Evolutionary conservation across 768 basidiomycete genomes (phyloP).

Genomic region (Hydnomerulius pinastri): DNA sequence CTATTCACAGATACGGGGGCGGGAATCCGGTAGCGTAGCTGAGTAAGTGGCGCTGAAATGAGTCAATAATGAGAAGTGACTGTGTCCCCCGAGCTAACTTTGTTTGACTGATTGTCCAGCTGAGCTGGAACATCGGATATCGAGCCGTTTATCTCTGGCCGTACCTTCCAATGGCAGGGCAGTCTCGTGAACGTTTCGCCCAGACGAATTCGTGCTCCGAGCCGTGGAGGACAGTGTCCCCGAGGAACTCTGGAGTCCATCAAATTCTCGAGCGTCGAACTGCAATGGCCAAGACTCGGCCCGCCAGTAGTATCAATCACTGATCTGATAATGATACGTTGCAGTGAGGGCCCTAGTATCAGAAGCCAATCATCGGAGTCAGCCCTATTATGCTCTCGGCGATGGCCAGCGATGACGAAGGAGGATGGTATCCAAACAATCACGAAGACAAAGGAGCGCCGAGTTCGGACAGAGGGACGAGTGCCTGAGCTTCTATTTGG

Average conservation of each 20-base stretch:
- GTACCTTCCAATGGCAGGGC: too few relatives aligned
- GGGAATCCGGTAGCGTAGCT: conserved; percentile 5
- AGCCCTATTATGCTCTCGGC: conserved; percentile 14
- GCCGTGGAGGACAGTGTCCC: too few relatives aligned
- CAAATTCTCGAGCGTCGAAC: not conserved
- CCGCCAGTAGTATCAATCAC: not conserved
- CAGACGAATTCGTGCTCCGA: too few relatives aligned
- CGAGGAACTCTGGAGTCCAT: not conserved
- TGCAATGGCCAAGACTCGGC: not conserved
- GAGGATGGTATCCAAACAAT: not conserved
- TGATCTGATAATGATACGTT: conserved; percentile 20
- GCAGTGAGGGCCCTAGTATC: not conserved
- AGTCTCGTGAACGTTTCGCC: too few relatives aligned
- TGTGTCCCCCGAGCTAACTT: conserved; percentile 10
- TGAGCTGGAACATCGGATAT: not conserved
- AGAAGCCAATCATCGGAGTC: conserved; percentile 11
- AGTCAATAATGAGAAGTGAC: not conserved
- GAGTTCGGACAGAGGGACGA: not conserved
- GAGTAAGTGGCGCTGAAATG: conserved; percentile 6
- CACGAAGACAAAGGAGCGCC: not conserved
- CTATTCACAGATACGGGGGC: not conserved
- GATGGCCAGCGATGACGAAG: conserved; percentile 21
- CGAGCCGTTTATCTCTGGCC: not conserved
- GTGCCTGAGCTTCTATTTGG: conserved; percentile 24
- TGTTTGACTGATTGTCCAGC: conserved; percentile 1